phyloP scores from a whole-genome alignment of 1,284 basidiomycete genomes.

The Malassezia nana region DNA sequence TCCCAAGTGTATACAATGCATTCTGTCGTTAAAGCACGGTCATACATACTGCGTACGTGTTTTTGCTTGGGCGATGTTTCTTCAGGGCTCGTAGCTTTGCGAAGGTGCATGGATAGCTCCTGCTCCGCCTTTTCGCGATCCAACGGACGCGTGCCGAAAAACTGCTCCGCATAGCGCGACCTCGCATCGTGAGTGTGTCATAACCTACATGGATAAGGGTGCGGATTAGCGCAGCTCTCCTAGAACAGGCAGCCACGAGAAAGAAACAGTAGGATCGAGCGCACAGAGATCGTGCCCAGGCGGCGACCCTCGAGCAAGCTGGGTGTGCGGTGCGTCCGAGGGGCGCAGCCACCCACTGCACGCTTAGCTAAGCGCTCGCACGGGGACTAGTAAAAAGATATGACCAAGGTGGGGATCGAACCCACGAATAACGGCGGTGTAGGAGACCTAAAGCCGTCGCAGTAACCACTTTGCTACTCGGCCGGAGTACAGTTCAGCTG shows the following conservation, averaged over 20 bases:
- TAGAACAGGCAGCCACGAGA: no score
- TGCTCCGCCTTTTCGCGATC: conserved; percentile 46
- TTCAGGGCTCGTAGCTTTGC: conserved; percentile 44
- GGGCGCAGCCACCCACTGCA: neutral
- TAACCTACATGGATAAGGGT: neutral
- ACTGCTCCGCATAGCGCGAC: conserved; percentile 13
- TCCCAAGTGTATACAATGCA: conserved; percentile 49
- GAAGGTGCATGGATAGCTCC: conserved; percentile 44
- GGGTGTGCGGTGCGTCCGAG: neutral
- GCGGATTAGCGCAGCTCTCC: neutral
- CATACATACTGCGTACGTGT: conserved; percentile 47
- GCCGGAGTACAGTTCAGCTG: neutral
- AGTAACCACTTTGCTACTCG: conserved; percentile 22
- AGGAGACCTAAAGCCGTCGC: conserved; percentile 19
- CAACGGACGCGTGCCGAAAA: conserved; percentile 34
- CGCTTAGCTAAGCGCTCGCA: conserved; percentile 3
- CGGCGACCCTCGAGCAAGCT: neutral
- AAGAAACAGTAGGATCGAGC: no score
- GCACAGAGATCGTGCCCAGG: neutral
- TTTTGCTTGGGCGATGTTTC: conserved; percentile 48
- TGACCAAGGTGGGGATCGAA: conserved; percentile 22
- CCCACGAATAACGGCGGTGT: conserved; percentile 20
- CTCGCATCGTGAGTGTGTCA: neutral
- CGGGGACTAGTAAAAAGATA: neutral
- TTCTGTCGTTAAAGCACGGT: no score